These are phyloP conservation scores for Debaryomyces tyrocola DNA, from an alignment of 805 yeast genomes.

Conservation along the genomic window DNA sequence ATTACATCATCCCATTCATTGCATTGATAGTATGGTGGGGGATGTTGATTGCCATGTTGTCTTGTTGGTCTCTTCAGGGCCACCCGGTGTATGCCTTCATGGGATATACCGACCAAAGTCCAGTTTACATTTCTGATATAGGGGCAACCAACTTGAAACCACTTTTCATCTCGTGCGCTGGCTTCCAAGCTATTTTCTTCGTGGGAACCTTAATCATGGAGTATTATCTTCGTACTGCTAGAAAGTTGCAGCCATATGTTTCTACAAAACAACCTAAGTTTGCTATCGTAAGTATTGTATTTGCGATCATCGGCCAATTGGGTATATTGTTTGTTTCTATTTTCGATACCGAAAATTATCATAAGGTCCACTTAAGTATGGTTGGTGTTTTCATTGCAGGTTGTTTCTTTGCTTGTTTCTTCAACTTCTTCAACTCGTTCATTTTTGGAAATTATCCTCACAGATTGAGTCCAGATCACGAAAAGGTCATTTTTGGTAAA, in stretches of 20 bases:
- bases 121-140: slow-evolving; percentile 79
- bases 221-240: slow-evolving; percentile 55
- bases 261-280: slow-evolving; percentile 41
- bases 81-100: slow-evolving; percentile 66
- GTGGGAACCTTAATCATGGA: slow-evolving; percentile 65
- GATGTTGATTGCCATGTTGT: slow-evolving; percentile 78
- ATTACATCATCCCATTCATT: slow-evolving; percentile 62
- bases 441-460: slow-evolving; percentile 39
- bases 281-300: slow-evolving; percentile 42
- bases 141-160: slow-evolving; percentile 89
- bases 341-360: slow-evolving; percentile 62
- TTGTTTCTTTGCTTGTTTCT: slow-evolving; percentile 50
- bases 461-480: slow-evolving; percentile 39
- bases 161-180: slow-evolving; percentile 75
- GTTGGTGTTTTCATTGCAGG: slow-evolving; percentile 72
- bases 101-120: slow-evolving; percentile 37
- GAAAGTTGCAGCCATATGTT: slow-evolving; percentile 55
- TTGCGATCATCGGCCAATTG: slow-evolving; percentile 61
- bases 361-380: slow-evolving; percentile 63
- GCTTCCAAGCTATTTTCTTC: slow-evolving; percentile 74
- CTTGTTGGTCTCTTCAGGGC: slow-evolving; percentile 81
- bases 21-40: slow-evolving; percentile 83
- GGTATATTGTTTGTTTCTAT: slow-evolving; percentile 75
- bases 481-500: slow-evolving; percentile 38
- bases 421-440: slow-evolving; percentile 37